These are phyloP conservation scores for Syncephalis fuscata DNA, from an alignment of 371 early-diverging fungal genomes.

Conservation along the genomic window DNA sequence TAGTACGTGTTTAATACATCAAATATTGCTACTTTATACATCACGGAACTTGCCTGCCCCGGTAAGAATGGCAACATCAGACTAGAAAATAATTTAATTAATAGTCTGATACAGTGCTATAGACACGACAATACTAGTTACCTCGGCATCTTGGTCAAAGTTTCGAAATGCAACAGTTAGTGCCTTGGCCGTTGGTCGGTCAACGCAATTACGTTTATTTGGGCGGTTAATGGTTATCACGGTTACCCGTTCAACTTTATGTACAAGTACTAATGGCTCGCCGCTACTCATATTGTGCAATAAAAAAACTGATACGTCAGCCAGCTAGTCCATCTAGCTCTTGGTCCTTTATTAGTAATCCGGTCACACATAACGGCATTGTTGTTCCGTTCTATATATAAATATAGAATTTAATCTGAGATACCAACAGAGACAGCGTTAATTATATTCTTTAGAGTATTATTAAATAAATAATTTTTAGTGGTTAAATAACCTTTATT, in stretches of 20 bases:
- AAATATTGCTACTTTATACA: not conserved
- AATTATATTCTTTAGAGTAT: too few species aligned
- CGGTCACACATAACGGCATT: too few species aligned
- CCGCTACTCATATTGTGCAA: not conserved
- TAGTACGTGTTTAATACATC: not conserved
- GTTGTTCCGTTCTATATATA: too few species aligned
- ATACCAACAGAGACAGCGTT: too few species aligned
- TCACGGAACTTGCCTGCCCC: constrained; percentile 14
- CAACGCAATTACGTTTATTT: constrained; percentile 19
- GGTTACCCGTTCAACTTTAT: constrained; percentile 9
- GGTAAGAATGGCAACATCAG: constrained; percentile 18
- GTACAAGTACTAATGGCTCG: constrained; percentile 10
- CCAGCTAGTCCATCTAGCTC: too few species aligned
- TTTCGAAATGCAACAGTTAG: constrained; percentile 19
- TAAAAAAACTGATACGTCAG: too few species aligned
- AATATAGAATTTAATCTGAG: too few species aligned
- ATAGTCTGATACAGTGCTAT: too few species aligned
- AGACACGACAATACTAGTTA: too few species aligned
- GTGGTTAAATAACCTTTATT: too few species aligned
- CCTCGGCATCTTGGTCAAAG: constrained; percentile 16
- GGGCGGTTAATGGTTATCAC: constrained; percentile 19
- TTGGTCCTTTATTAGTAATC: too few species aligned
- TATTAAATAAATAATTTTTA: too few species aligned
- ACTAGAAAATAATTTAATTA: constrained; percentile 4
- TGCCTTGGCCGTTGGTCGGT: constrained; percentile 14